Evolutionary conservation across 1,284 basidiomycete genomes (phyloP), one percentile per base, ranked within the genome.

Genomic region (Rhizoctonia solani): DNA sequence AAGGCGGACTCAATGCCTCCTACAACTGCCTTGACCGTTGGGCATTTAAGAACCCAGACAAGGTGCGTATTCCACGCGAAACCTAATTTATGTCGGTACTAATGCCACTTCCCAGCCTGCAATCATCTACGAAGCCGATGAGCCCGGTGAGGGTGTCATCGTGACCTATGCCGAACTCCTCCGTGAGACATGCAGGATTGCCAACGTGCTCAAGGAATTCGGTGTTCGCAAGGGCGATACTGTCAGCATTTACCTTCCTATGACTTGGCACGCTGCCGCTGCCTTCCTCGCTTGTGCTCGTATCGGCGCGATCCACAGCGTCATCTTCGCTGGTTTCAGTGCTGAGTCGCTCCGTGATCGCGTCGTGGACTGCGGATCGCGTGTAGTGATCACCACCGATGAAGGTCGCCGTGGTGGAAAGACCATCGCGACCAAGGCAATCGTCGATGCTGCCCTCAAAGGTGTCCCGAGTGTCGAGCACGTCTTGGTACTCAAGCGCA

Each of bases 11-110:
- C 71, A 95, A 95, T 75, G 96, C 92, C 1, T 87, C 93, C 8
- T 99, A 99, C 85, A 99, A 99, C 81, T 97, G 94, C 76, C 92
- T 99, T 68, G 97, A 99, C 79, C 87, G 97, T 71, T 94, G 92
- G 90, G 94, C 92, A 39, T 94, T 91, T 81, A 87, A 89, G 77
- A 81, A 94, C 75, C 96, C 96, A 0, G 82, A 98, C 76, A 94
- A 92, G 82, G 92, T 90, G 70, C 68, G 78, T 9, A 37, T 41
- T 37, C 63, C 59, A 49, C 30, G 46, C 25, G 27, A 16, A n/a
- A 54, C 34, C 44, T 25, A 13, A 44, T 27, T 66, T 29, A 27
- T 54, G 30, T 16, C 68, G 32, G 23, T 16, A 27, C 13, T 41
- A 54, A 34, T 54, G n/a, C 47, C 29, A n/a, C 68, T 85, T 30